Conservation (phyloP, 2,329 filamentous ascomycete genomes). For the Epichloe bromicola region DNA sequence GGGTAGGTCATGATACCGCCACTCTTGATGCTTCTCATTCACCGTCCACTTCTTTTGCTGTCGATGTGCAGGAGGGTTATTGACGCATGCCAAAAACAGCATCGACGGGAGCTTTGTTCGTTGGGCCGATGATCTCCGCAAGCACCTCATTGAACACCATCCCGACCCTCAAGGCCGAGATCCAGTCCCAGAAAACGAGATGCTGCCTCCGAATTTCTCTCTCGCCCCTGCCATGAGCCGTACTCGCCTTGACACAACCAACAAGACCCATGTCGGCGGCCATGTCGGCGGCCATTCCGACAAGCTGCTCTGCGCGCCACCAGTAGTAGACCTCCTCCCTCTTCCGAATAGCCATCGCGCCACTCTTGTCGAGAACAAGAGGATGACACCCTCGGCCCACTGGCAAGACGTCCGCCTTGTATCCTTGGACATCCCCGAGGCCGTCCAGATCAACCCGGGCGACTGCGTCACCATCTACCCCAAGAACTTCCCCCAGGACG, state of each 20-base stretch:
- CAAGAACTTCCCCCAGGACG: conserved; percentile 73
- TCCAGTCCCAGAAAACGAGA: conserved; percentile 60
- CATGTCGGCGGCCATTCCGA: conserved; percentile 1
- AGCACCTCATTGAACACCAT: conserved; percentile 50
- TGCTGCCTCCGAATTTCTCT: conserved; percentile 60
- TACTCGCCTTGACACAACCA: neutral
- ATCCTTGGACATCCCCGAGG: conserved; percentile 33
- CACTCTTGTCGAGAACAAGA: conserved; percentile 49
- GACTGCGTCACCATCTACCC: conserved; percentile 74
- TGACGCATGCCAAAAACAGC: conserved; percentile 28
- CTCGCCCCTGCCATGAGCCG: conserved; percentile 15
- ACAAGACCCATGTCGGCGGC: neutral
- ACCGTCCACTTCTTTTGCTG: neutral
- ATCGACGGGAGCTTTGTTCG: conserved; percentile 71
- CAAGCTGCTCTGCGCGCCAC: conserved; percentile 14
- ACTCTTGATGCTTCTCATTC: conserved; percentile 10
- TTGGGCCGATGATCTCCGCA: conserved; percentile 59
- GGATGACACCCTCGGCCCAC: conserved; percentile 63
- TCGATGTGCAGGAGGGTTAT: neutral
- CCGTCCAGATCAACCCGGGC: conserved; percentile 46
- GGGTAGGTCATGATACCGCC: conserved; percentile 40
- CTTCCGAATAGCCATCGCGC: conserved; percentile 45
- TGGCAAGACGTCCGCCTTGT: conserved; percentile 91
- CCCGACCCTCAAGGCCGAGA: conserved; percentile 54
- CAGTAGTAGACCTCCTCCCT: conserved; percentile 30